These are phyloP conservation scores for Backusella liffmaniae DNA, from an alignment of 192 early-diverging fungal species.

Conservation along the genomic window DNA sequence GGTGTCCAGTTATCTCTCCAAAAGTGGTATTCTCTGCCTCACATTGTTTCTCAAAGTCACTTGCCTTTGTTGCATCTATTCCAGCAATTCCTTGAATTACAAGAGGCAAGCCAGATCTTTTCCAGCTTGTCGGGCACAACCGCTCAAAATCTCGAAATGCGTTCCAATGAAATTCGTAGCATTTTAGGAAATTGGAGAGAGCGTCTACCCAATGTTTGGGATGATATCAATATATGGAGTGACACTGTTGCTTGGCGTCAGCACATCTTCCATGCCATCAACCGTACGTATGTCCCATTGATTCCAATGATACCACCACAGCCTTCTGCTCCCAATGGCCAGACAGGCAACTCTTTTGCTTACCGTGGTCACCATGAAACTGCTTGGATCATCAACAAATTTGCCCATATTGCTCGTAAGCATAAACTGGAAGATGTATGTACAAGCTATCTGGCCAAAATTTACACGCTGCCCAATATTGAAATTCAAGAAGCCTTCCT, in stretches of 20 bases:
- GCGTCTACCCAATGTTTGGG: conserved; percentile 93
- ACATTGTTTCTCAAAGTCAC: conserved; percentile 83
- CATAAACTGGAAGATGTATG: conserved; percentile 96
- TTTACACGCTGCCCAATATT: conserved; percentile 99
- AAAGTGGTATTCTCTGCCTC: conserved; percentile 89
- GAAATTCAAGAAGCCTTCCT: conserved; percentile 99
- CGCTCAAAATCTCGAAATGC: conserved; percentile 79
- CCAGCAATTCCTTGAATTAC: conserved; percentile 95
- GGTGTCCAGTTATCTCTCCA: conserved; percentile 81
- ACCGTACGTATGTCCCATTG: conserved; percentile 91
- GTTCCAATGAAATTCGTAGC: conserved; percentile 87
- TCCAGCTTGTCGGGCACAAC: conserved; percentile 76
- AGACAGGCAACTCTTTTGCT: conserved; percentile 79
- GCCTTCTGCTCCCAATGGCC: conserved; percentile 39
- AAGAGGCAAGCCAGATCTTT: conserved; percentile 90
- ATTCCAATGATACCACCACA: conserved; percentile 54
- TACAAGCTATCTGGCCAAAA: conserved; percentile 87
- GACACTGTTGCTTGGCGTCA: conserved; percentile 97
- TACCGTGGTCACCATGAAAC: conserved; percentile 99
- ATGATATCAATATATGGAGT: conserved; percentile 98
- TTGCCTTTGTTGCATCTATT: conserved; percentile 87
- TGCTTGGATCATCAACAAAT: conserved; percentile 99
- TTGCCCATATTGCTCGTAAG: conserved; percentile 94
- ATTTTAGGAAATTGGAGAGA: conserved; percentile 95
- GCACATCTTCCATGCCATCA: conserved; percentile 96